Conservation (phyloP, 805 yeast species). For the Candida qinlingensis region DNA sequence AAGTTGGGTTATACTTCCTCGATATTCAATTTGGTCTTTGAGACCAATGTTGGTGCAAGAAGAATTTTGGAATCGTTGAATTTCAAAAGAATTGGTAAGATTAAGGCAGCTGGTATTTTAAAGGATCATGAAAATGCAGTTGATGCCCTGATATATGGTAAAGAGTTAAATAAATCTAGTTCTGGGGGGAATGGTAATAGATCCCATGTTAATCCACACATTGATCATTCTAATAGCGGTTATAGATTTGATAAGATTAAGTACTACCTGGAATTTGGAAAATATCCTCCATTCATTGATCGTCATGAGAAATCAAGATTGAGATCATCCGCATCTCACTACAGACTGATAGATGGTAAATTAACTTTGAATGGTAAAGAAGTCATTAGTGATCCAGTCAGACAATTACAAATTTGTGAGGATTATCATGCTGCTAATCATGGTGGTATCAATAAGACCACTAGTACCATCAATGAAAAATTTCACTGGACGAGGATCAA, state of each 20-base stretch:
- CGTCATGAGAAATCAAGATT: constrained; percentile 85
- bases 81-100: constrained; percentile 72
- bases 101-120: constrained; percentile 83
- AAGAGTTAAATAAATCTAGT: constrained; percentile 60
- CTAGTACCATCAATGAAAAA: constrained; percentile 67
- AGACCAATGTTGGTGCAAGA: constrained; percentile 79
- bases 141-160: constrained; percentile 81
- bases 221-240: constrained; percentile 39
- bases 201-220: constrained; percentile 6
- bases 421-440: constrained; percentile 67
- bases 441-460: constrained; percentile 85
- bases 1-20: constrained; percentile 80
- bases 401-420: constrained; percentile 70
- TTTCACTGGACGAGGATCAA: constrained; percentile 92
- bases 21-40: constrained; percentile 81
- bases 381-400: constrained; percentile 71
- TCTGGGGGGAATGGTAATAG: constrained; percentile 20
- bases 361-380: constrained; percentile 73
- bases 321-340: constrained; percentile 74
- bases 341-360: constrained; percentile 64
- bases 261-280: constrained; percentile 74
- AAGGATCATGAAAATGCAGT: constrained; percentile 82
- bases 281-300: constrained; percentile 78
- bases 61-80: constrained; percentile 70
- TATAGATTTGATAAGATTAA: constrained; percentile 65